Percentiles rank a stretch among this genome's conserved stretches.
These are phyloP conservation scores for Eimeria necatrix DNA, from an alignment of 169 alveolate species.

Conservation along the genomic window DNA sequence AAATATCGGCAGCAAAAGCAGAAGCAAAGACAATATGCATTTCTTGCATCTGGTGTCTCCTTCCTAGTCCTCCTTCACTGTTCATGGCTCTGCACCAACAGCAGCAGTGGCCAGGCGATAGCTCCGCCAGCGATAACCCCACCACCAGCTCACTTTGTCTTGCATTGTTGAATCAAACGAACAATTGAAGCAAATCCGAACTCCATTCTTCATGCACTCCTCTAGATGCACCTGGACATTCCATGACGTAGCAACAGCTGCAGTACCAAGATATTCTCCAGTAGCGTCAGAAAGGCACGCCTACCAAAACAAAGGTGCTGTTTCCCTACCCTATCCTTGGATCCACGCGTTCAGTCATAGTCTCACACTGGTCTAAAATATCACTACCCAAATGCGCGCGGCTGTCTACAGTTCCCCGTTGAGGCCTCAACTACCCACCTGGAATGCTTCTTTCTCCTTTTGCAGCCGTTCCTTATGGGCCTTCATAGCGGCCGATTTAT, in stretches of 20 bases:
- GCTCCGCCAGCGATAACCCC: background rate
- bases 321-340: too few species aligned
- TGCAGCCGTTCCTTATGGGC: constrained; percentile 33
- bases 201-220: background rate
- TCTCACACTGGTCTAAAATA: too few species aligned
- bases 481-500: constrained; percentile 37
- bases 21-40: background rate
- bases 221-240: background rate
- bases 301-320: too few species aligned
- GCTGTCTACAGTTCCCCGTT: too few species aligned
- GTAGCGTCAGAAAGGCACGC: background rate
- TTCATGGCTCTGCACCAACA: background rate
- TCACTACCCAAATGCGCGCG: too few species aligned
- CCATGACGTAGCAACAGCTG: background rate
- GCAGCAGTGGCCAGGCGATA: background rate
- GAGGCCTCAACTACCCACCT: background rate
- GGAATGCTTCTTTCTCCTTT: background rate
- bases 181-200: constrained; percentile 51
- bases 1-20: background rate
- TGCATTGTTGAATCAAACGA: constrained; percentile 23
- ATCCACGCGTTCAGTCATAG: too few species aligned
- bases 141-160: background rate
- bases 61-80: background rate
- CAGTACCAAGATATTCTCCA: background rate
- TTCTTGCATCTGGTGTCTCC: background rate